These are phyloP conservation scores for Microdochium bolleyi DNA, from an alignment of 2,329 filamentous ascomycete genomes.

Conservation along the genomic window DNA sequence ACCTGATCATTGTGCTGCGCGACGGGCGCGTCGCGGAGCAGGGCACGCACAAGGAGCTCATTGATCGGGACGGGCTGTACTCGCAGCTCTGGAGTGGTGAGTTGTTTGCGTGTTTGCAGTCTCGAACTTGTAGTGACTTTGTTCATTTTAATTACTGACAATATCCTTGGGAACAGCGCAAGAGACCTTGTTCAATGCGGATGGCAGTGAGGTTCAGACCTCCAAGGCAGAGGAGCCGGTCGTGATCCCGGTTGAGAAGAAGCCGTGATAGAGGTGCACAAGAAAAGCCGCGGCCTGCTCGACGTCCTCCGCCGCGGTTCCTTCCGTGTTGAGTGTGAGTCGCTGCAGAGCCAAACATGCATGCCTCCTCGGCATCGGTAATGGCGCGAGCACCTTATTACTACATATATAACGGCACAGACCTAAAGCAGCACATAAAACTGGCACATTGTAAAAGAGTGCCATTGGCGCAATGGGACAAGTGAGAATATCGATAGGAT, in stretches of 20 bases:
- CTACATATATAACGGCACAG: too few species aligned
- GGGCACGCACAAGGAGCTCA: conserved; percentile 78
- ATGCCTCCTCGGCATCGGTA: too few species aligned
- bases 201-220: conserved; percentile 26
- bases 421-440: too few species aligned
- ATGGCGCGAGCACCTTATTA: too few species aligned
- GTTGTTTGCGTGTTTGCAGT: conserved; percentile 18
- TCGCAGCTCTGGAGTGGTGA: conserved; percentile 83
- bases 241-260: not conserved
- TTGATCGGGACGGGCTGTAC: conserved; percentile 74
- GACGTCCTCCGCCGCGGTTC: too few species aligned
- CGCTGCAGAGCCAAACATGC: too few species aligned
- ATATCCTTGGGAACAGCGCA: conserved; percentile 37
- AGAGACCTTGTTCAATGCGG: conserved; percentile 47
- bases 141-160: conserved; percentile 7
- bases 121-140: not conserved
- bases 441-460: too few species aligned
- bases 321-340: too few species aligned
- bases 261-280: too few species aligned
- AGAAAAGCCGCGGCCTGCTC: too few species aligned
- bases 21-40: conserved; percentile 80
- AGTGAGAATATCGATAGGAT: too few species aligned
- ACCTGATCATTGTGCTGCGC: conserved; percentile 85
- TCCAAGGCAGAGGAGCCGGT: conserved; percentile 19
- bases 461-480: too few species aligned